Conservation (phyloP, 2,329 filamentous ascomycete species). For the Tolypocladium amazonense region DNA sequence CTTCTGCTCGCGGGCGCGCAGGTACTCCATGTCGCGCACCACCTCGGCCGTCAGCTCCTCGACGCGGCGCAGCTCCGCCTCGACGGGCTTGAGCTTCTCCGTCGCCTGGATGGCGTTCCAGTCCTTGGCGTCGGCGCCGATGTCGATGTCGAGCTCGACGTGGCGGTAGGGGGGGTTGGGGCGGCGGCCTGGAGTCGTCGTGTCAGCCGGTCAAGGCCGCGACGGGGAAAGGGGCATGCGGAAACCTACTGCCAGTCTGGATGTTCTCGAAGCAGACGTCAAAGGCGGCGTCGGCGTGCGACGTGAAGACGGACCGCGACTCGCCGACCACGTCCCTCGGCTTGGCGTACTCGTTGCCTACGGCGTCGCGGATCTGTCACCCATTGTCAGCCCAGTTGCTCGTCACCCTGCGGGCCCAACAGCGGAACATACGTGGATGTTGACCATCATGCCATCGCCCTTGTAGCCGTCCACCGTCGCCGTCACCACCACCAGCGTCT, state of each 20-base stretch:
- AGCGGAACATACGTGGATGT: slow-evolving; percentile 69
- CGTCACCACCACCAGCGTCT: slow-evolving; percentile 92
- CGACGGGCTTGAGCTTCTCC: slow-evolving; percentile 96
- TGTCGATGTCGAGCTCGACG: slow-evolving; percentile 89
- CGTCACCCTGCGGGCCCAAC: not conserved
- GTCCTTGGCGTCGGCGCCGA: slow-evolving; percentile 93
- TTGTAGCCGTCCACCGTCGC: slow-evolving; percentile 75
- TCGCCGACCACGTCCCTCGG: slow-evolving; percentile 89
- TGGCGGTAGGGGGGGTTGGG: slow-evolving; percentile 49
- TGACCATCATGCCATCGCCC: slow-evolving; percentile 86
- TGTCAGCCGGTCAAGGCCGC: not conserved
- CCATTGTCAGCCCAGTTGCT: not conserved
- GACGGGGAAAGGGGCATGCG: not conserved
- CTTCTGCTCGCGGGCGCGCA: slow-evolving; percentile 82
- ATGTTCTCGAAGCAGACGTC: slow-evolving; percentile 95
- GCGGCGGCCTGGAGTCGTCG: slow-evolving; percentile 17
- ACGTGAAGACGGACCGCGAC: slow-evolving; percentile 87
- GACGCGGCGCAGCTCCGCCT: slow-evolving; percentile 85
- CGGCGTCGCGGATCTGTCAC: slow-evolving; percentile 77
- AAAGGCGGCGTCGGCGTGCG: slow-evolving; percentile 82
- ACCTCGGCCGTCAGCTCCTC: slow-evolving; percentile 86
- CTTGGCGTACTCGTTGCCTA: slow-evolving; percentile 91
- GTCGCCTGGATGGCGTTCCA: slow-evolving; percentile 93
- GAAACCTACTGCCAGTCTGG: slow-evolving; percentile 54
- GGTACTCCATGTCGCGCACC: slow-evolving; percentile 92